A percentile compares a stretch with the other conserved stretches of the same genome.
Conservation (phyloP, 2,329 filamentous ascomycete species). For the Nemania serpens region DNA sequence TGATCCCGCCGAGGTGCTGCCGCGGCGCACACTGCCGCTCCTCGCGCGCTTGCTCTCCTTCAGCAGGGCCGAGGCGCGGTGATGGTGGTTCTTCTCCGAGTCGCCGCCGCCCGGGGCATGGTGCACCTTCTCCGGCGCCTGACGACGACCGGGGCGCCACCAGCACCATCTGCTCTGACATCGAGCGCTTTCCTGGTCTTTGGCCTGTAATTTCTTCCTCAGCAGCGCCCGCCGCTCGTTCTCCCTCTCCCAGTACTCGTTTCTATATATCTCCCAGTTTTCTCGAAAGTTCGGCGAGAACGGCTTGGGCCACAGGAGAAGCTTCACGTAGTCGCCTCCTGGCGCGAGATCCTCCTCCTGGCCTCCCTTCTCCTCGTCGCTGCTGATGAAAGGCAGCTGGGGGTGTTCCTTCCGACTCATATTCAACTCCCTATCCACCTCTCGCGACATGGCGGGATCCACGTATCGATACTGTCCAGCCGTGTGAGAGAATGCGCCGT, state of each 20-base stretch:
- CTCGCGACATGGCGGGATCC: conserved; percentile 64
- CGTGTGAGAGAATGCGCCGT: conserved; percentile 70
- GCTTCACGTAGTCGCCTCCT: conserved; percentile 88
- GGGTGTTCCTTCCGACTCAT: conserved; percentile 50
- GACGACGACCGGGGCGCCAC: conserved; percentile 81
- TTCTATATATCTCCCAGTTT: conserved; percentile 94
- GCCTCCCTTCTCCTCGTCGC: conserved; percentile 65
- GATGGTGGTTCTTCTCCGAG: conserved; percentile 46
- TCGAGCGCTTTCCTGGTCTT: conserved; percentile 69
- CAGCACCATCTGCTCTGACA: conserved; percentile 76
- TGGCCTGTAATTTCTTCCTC: conserved; percentile 69
- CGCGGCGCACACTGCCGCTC: conserved; percentile 57
- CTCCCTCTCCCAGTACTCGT: conserved; percentile 96
- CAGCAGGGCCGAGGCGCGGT: conserved; percentile 49
- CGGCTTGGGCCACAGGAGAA: conserved; percentile 88
- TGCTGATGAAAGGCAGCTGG: conserved; percentile 44
- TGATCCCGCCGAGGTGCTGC: conserved; percentile 55
- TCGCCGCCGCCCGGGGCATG: conserved; percentile 24
- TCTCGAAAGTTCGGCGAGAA: conserved; percentile 94
- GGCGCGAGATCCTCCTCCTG: conserved; percentile 90
- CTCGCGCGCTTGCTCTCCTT: conserved; percentile 55
- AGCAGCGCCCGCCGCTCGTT: conserved; percentile 84
- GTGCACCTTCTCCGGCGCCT: conserved; percentile 42
- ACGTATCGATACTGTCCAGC: conserved; percentile 77
- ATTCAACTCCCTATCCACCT: conserved; percentile 64